Percentiles rank a stretch among this genome's conserved stretches.
phyloP scores from a whole-genome alignment of 179 eudicot genomes.

The Actinidia arguta region DNA sequence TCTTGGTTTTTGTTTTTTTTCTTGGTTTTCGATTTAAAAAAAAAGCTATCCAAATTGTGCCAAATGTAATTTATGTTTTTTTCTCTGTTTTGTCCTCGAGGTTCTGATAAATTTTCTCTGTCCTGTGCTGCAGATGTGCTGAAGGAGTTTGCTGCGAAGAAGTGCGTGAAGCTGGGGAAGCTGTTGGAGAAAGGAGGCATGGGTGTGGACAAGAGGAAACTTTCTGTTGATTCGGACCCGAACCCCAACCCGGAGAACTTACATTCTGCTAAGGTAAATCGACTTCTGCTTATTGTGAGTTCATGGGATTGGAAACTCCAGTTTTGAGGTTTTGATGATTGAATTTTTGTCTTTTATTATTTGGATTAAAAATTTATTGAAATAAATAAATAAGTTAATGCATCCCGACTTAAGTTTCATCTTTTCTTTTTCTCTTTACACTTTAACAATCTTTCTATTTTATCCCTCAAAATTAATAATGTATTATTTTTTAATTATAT shows the following conservation, averaged over 20 bases:
- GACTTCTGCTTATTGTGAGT: not conserved
- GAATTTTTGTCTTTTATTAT: not conserved
- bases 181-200: constrained; percentile 52
- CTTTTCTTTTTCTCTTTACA: no score
- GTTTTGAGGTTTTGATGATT: no score
- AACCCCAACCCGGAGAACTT: constrained; percentile 19
- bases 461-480: no score
- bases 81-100: no score
- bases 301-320: no score
- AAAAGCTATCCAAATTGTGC: no score
- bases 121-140: constrained; percentile 53
- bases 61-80: no score
- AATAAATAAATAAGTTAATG: not conserved
- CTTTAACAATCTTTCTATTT: no score
- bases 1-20: no score
- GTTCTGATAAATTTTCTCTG: not conserved
- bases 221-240: not conserved
- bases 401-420: not conserved
- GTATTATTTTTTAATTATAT: no score
- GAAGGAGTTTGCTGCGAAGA: constrained; percentile 67
- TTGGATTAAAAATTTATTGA: not conserved
- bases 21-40: no score
- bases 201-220: constrained; percentile 35
- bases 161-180: constrained; percentile 66
- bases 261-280: constrained; percentile 27